Base-by-base conservation (phyloP, 2,329 filamentous ascomycete genomes). In the Coniochaeta sp. region DNA sequence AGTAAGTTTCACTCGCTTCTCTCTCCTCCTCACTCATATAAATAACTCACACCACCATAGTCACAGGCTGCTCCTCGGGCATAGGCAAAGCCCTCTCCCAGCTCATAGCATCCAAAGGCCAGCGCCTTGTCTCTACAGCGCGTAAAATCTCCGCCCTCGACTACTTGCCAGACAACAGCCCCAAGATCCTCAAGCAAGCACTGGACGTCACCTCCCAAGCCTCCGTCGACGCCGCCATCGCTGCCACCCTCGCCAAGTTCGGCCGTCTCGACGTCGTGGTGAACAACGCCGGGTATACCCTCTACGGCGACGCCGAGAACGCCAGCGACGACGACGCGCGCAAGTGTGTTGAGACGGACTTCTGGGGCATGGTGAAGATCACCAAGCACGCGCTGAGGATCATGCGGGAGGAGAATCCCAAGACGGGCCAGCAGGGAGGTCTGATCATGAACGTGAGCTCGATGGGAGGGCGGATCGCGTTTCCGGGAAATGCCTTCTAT, bases 371-470 rank as follows among this genome's bases (percentile, higher is more conserved):
- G 6, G 64, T 64, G 3, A 61, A 64, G 16, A 56, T 72, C 14
- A 67, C 64, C 0, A 62, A 64, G 11, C 64, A 67, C 9, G 69
- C 70, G n/a, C 44, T 73, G 24, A 63, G 65, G 52, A 61, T 70
- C 17, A 68, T 73, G 64, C 67, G 70, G 5, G 54, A 57, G 34
- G 54, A 38, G 11, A 57, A 38, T 24, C 17, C 28, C 28, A 24
- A 43, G n/a, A 58, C n/a, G 1, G 76, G 58, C 47, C 64, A 63
- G 34, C 65, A 66, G 54, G 81, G 82, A 3, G 83, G 82, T 8
- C 70, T 81, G 6, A 79, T 86, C 14, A 70, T 84, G 40, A 81
- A 86, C 62, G 69, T 86, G 43, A 82, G 79, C 6, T 83, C 79
- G 3, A 77, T 86, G 66, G 82, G 80, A 4, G 77, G 77, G 0